phyloP scores from a whole-genome alignment of 805 yeast genomes.

The Kodamaea nitidulidarum region DNA sequence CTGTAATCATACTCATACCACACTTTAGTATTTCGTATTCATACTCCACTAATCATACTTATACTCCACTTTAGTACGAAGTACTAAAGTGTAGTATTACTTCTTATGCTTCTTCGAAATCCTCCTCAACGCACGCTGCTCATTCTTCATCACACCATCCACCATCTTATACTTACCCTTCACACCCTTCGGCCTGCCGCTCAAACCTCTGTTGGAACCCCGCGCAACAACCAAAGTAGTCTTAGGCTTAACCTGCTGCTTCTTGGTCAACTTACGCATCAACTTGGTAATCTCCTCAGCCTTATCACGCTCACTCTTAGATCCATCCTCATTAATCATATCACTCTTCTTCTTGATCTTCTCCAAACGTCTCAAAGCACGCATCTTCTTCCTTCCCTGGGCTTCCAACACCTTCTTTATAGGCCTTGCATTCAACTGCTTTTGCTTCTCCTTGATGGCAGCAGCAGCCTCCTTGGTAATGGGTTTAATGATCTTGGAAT shows the following conservation, averaged over 20 bases:
- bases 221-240: slow-evolving; percentile 85
- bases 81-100: too few relatives aligned
- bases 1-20: too few relatives aligned
- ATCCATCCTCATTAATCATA: slow-evolving; percentile 78
- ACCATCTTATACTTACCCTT: slow-evolving; percentile 99
- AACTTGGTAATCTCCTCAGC: slow-evolving; percentile 87
- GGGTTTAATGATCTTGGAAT: slow-evolving; percentile 83
- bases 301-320: slow-evolving; percentile 88
- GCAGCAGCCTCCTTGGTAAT: slow-evolving; percentile 79
- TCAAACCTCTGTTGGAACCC: slow-evolving; percentile 78
- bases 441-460: slow-evolving; percentile 41
- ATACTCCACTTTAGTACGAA: too few relatives aligned
- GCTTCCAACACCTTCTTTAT: slow-evolving; percentile 99
- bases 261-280: slow-evolving; percentile 74
- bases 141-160: slow-evolving; percentile 97
- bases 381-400: slow-evolving; percentile 90
- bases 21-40: too few relatives aligned
- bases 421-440: slow-evolving; percentile 88
- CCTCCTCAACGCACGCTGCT: slow-evolving; percentile 87
- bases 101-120: slow-evolving; percentile 83
- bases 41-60: too few relatives aligned
- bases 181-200: slow-evolving; percentile 96
- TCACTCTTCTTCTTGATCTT: slow-evolving; percentile 91
- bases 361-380: slow-evolving; percentile 83
- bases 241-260: slow-evolving; percentile 70